Base-by-base conservation (phyloP, 805 yeast genomes). In the Wickerhamomyces alni region DNA sequence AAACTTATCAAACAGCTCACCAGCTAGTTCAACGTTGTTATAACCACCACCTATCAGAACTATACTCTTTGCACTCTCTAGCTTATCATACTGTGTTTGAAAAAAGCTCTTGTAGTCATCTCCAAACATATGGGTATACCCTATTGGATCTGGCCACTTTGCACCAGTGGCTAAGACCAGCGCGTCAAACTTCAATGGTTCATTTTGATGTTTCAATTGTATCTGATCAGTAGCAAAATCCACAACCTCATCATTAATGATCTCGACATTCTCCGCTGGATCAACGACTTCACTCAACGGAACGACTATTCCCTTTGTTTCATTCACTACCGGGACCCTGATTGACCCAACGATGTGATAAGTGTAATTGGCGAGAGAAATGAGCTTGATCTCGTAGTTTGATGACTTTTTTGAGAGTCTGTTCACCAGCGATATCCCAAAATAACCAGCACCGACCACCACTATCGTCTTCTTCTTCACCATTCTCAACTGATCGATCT, bases 111-210 rank as follows among this genome's bases (percentile, higher is more conserved):
- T 30, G 28, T 46, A 40, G 17, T 40, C 40, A 28, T 50, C 44
- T 4, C 47, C 50, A 36, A 50, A 47, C 6, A 17, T 15, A 17
- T 38, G 16, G 1, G 52, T 40, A 4, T 43, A 30, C 12, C 52
- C 45, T 12, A 59, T 46, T 26, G 63, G 63, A 18, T 51, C 54
- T 6, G 44, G 19, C 61, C 64, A 55, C 10, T 39, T 48, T 12
- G 54, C 43, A 15, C 66, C 65, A 3, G 63, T 57, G 13, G 63
- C 63, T 12, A 61, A 25, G 12, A 62, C 50, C 30, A 61, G 38
- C 2, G 44, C 44, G 33, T 58, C 63, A 35, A 46, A 59, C 8
- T 40, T 26, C 3, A 48, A 7, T 7, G 9, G 9, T 3, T 41
- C 35, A 2, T 42, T 47, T n/a, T 33, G 32, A 3, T 41, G 21